Conservation (phyloP, 2,329 filamentous ascomycete genomes). For the Paraphaeosphaeria minitans region DNA sequence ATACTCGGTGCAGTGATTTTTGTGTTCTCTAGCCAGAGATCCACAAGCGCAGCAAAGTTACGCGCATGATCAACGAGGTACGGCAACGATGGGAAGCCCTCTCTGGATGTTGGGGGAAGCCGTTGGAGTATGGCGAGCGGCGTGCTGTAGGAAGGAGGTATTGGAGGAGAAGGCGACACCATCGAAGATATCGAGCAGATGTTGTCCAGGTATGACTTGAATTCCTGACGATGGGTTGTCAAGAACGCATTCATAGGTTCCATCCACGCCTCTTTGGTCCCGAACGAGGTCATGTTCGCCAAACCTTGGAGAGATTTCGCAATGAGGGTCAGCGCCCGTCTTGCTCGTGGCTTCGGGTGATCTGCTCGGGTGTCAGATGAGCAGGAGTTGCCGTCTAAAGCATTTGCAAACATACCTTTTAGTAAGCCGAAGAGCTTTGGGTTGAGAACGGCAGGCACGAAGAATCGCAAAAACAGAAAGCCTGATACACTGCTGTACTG, state of each 20-base stretch:
- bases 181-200: constrained; percentile 83
- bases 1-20: constrained; percentile 45
- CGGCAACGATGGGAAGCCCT: constrained; percentile 91
- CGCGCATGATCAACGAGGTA: constrained; percentile 90
- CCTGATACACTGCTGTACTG: constrained; percentile 94
- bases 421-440: constrained; percentile 91
- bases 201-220: constrained; percentile 85
- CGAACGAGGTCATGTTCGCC: constrained; percentile 88
- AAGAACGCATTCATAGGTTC: constrained; percentile 96
- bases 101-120: constrained; percentile 77
- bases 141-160: constrained; percentile 87
- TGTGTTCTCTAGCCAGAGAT: constrained; percentile 72
- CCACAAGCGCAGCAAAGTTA: constrained; percentile 82
- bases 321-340: constrained; percentile 87
- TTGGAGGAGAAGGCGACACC: constrained; percentile 58
- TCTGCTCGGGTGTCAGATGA: constrained; percentile 56
- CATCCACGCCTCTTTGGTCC: constrained; percentile 98
- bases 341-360: constrained; percentile 79
- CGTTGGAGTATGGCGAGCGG: constrained; percentile 88
- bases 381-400: neutral
- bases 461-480: constrained; percentile 92
- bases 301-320: constrained; percentile 91
- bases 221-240: constrained; percentile 72
- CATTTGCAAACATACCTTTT: constrained; percentile 57
- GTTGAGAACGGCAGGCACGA: constrained; percentile 94